phyloP scores from a whole-genome alignment of 371 early-diverging fungal genomes.

The Syncephalastrum sp. region DNA sequence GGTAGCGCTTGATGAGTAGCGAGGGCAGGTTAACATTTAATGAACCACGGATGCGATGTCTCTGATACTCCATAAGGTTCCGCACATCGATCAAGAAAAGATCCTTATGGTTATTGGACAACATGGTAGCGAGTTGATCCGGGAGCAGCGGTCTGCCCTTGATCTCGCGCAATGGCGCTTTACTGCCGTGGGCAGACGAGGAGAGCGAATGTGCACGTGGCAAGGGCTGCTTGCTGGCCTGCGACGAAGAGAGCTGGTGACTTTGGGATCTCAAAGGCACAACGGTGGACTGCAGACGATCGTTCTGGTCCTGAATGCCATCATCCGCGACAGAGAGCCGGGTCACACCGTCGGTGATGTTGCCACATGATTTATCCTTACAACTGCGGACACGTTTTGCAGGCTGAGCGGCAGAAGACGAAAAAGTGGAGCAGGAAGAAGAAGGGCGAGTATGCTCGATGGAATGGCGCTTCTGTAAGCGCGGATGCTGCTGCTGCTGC shows the following conservation, averaged over 20 bases:
- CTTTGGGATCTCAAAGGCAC: constrained; percentile 34
- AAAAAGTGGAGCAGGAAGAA: too few species aligned
- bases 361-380: not conserved
- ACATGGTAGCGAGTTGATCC: constrained; percentile 21
- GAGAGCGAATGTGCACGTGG: constrained; percentile 4
- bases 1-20: constrained; percentile 57
- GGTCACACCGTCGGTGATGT: constrained; percentile 1
- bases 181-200: constrained; percentile 14
- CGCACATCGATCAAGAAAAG: constrained; percentile 49
- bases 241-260: constrained; percentile 22
- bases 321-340: not conserved
- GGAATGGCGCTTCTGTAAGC: too few species aligned
- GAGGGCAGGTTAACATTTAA: constrained; percentile 66
- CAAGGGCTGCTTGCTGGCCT: constrained; percentile 9
- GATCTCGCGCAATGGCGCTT: constrained; percentile 3
- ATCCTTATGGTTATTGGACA: constrained; percentile 3
- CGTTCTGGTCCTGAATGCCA: not conserved
- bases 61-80: constrained; percentile 42
- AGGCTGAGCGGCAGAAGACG: not conserved
- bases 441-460: too few species aligned
- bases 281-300: constrained; percentile 5
- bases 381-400: constrained; percentile 1
- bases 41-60: constrained; percentile 37
- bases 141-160: constrained; percentile 22
- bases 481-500: too few species aligned